Conservation (phyloP, 176 grass and related monocot genomes). For the Pontederia paniculata region DNA sequence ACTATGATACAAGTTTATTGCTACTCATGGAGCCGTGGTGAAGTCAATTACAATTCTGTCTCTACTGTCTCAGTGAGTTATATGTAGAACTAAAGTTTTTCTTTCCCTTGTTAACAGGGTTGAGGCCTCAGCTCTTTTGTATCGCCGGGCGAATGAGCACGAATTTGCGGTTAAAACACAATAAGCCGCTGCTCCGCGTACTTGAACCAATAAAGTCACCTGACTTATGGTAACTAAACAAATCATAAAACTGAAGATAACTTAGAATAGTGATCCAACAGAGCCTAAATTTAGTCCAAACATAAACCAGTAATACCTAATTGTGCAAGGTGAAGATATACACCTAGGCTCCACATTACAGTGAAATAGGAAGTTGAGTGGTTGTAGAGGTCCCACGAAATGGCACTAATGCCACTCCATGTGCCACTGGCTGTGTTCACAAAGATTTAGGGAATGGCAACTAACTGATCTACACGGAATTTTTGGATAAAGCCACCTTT, state of each 20-base stretch:
- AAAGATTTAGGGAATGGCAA: no score
- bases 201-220: not conserved
- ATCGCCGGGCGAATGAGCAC: conserved; percentile 56
- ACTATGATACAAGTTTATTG: no score
- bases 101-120: conserved; percentile 64
- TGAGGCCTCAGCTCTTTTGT: conserved; percentile 84
- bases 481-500: no score
- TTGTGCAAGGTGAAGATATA: not conserved
- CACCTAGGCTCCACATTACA: no score
- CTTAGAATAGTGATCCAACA: no score
- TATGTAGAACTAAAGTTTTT: conserved; percentile 5
- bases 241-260: no score
- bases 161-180: conserved; percentile 62
- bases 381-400: no score
- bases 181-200: not conserved
- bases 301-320: not conserved
- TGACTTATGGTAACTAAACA: not conserved
- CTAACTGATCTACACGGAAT: no score
- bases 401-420: no score
- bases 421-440: no score
- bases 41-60: not conserved
- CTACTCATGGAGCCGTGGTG: not conserved
- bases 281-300: not conserved
- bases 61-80: not conserved
- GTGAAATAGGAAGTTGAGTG: no score